phyloP scores from a whole-genome alignment of 371 early-diverging fungal species.

The Apophysomyces variabilis region DNA sequence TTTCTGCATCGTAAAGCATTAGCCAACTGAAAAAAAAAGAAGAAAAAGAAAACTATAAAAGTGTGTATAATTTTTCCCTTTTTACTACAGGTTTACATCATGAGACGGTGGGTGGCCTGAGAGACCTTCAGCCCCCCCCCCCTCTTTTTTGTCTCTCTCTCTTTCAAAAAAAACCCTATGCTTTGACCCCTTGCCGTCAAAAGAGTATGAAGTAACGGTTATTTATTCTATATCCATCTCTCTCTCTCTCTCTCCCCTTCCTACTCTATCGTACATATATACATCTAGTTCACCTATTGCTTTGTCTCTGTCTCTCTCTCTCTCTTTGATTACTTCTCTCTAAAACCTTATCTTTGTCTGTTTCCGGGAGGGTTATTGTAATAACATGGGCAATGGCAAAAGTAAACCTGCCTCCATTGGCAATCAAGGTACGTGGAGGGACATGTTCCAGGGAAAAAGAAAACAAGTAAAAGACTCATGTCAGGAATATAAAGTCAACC shows the following conservation, averaged over 20 bases:
- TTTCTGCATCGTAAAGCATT: conserved; percentile 24
- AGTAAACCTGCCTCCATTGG: conserved; percentile 19
- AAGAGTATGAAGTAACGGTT: conserved; percentile 6
- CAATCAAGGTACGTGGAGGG: neutral
- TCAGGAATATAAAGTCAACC: conserved; percentile 42
- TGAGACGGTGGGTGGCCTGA: no score
- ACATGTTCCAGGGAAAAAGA: neutral
- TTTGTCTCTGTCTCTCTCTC: neutral
- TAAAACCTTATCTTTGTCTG: neutral
- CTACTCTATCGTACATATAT: no score
- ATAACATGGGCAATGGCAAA: conserved; percentile 27
- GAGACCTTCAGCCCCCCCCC: neutral
- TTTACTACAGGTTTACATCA: neutral
- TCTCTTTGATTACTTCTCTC: neutral
- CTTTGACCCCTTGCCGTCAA: conserved; percentile 10
- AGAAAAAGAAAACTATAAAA: neutral
- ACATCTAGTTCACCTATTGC: neutral
- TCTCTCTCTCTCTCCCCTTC: neutral
- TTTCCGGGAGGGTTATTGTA: neutral
- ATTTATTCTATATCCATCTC: neutral
- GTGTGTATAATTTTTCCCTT: neutral
- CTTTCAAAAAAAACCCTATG: conserved; percentile 1
- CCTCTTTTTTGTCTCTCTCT: conserved; percentile 2
- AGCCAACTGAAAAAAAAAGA: neutral
- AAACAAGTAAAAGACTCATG: conserved; percentile 7